Conservation (phyloP, 345 rosid genomes). For the Boechera stricta region DNA sequence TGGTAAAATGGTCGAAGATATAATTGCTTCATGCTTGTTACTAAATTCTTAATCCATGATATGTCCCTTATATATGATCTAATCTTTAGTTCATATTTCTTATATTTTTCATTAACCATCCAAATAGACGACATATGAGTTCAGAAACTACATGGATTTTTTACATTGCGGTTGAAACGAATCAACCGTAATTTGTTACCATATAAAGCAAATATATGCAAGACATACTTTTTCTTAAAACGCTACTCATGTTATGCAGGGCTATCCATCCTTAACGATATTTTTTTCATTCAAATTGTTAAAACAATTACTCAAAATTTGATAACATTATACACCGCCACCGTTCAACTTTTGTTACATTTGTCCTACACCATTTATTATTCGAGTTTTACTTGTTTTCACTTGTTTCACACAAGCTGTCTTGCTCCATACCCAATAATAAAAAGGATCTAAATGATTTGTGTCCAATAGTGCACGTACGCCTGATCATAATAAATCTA, state of each 20-base stretch:
- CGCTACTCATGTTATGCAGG: no score
- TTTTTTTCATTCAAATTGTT: not conserved
- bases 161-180: no score
- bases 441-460: not conserved
- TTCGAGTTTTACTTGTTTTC: not conserved
- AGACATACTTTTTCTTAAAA: no score
- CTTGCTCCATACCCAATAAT: not conserved
- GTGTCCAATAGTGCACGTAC: slow-evolving; percentile 8
- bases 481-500: not conserved
- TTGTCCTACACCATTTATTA: not conserved
- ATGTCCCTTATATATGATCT: not conserved
- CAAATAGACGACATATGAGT: no score
- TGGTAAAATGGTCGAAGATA: not conserved
- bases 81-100: not conserved
- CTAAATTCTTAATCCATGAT: not conserved
- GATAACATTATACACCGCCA: not conserved
- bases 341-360: not conserved
- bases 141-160: no score
- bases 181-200: no score
- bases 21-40: not conserved
- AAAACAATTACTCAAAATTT: not conserved
- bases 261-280: no score
- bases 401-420: slow-evolving; percentile 15
- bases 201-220: no score
- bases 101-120: no score